Base-by-base conservation (phyloP, 495 filamentous ascomycete genomes). In the Jackrogersella minutella region DNA sequence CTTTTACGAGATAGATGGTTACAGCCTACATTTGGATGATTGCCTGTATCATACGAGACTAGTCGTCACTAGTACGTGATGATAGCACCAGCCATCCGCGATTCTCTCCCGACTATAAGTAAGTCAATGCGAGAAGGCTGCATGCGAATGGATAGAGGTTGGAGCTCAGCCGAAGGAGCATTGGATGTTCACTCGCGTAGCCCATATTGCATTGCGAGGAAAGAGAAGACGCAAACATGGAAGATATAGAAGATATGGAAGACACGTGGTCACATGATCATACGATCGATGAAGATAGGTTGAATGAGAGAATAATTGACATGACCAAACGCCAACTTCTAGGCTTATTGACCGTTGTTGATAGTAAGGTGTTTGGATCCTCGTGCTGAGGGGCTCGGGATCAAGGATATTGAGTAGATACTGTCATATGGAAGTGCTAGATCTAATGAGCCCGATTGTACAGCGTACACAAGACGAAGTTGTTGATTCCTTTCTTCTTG, bases 241-340 rank as follows among this genome's bases (percentile, higher is more conserved):
- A n/a, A n/a, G n/a, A n/a, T n/a, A n/a, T n/a, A n/a, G n/a, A n/a
- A n/a, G 44, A 44, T 49, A 65, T 17, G 39, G 40, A 16, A 52
- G 54, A 53, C 37, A 60, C 50, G 37, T 51, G 55, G 50, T 64
- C 60, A 64, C 40, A 65, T 19, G 66, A 64, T 60, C 43, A 55
- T 62, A 34, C 22, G 53, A 47, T 52, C 55, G 22, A 63, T 39
- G 58, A 61, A 62, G 57, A 66, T 58, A 63, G 44, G 57, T 30
- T 65, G 44, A 60, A 70, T 44, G 62, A 66, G 34, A 58, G 52
- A 64, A n/a, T n/a, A n/a, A 55, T 62, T 57, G 58, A 67, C 44
- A 46, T 58, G 39, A 53, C 28, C 19, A 36, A 64, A 43, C 46
- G 33, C 26, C 16, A 10, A 31, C 17, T 10, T 17, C 17, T 49